Base-by-base conservation (phyloP, 2,329 filamentous ascomycete genomes). In the Colletotrichum musae region DNA sequence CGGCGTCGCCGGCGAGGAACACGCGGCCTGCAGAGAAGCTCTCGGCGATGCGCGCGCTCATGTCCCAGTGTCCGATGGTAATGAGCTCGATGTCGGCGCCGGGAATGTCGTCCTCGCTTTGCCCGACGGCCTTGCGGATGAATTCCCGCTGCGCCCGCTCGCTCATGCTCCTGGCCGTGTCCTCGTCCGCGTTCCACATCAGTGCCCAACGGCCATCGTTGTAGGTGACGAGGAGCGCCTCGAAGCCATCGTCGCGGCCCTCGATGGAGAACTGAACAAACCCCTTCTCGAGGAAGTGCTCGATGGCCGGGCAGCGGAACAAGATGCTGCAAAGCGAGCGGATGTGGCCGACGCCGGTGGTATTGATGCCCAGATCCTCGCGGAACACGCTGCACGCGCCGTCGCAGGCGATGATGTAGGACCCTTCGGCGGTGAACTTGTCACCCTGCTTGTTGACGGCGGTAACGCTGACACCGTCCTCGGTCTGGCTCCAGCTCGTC, bases 341-440 rank as follows among this genome's bases (percentile, higher is more conserved):
- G 3, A 82, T 43, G 6, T 73, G 67, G 1, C 80, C 78, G 26
- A 73, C 70, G 1, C 79, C 80, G 3, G 73, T 75, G 13, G 71
- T 73, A 4, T 61, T 32, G 28, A 80, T 75, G 3, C 72, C 72
- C 16, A 81, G 74, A 21, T 70, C 52, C 65, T 75, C 68, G 26
- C 76, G 71, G 4, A 80, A 71, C 0, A 65, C 71, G 64, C 77
- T 79, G 32, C 70, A 61, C 10, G 75, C 76, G 12, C 81, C 81
- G 58, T 83, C 82, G 39, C 78, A 80, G 13, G 80, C 80, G 18
- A 84, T 77, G 18, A 82, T 72, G 61, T 83, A 83, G 2, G 76
- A 73, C 7, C 75, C 78, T 3, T 62, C 61, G n/a, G 83, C 58
- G 5, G 65, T 72, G 36, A 53, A 77, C 69, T 50, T 9, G 28